A percentile compares a stretch with the other conserved stretches of the same genome.
Evolutionary conservation across 371 early-diverging fungal species (phyloP).

Genomic region (Syncephalastrum contaminatum): DNA sequence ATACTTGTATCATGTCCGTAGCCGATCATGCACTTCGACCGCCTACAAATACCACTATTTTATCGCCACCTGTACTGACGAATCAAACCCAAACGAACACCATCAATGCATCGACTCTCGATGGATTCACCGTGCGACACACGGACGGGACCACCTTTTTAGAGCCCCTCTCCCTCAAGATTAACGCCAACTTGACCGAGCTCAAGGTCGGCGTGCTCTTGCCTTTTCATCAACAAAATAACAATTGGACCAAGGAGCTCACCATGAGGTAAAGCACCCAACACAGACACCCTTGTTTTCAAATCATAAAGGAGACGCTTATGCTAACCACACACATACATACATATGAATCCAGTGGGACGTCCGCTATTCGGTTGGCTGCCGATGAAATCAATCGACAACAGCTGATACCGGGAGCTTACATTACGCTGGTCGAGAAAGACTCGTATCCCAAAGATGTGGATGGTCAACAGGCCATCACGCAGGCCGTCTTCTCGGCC

Average conservation of each 20-base stretch:
- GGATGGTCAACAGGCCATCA: constrained; percentile 44
- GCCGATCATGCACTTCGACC: too few relatives aligned
- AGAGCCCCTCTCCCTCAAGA: constrained; percentile 17
- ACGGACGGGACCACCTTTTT: constrained; percentile 34
- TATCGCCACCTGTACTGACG: too few relatives aligned
- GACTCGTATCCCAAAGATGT: constrained; percentile 57
- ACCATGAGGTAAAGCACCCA: constrained; percentile 36
- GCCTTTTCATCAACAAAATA: constrained; percentile 48
- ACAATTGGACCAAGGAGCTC: constrained; percentile 34
- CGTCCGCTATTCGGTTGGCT: constrained; percentile 59
- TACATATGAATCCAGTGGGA: constrained; percentile 36
- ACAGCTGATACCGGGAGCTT: constrained; percentile 56
- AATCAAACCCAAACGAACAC: too few relatives aligned
- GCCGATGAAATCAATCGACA: constrained; percentile 56
- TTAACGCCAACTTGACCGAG: constrained; percentile 30
- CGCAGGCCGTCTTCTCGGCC: constrained; percentile 55
- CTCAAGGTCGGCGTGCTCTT: constrained; percentile 55
- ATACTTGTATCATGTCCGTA: too few relatives aligned
- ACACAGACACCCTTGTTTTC: too few relatives aligned
- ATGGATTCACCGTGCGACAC: constrained; percentile 20
- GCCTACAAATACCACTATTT: too few relatives aligned
- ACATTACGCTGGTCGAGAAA: constrained; percentile 55
- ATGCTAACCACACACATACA: not conserved
- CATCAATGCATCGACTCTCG: too few relatives aligned
- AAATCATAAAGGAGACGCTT: too few relatives aligned